Conservation (phyloP, 805 yeast genomes). For the Zygosaccharomyces kombuchaensis region DNA sequence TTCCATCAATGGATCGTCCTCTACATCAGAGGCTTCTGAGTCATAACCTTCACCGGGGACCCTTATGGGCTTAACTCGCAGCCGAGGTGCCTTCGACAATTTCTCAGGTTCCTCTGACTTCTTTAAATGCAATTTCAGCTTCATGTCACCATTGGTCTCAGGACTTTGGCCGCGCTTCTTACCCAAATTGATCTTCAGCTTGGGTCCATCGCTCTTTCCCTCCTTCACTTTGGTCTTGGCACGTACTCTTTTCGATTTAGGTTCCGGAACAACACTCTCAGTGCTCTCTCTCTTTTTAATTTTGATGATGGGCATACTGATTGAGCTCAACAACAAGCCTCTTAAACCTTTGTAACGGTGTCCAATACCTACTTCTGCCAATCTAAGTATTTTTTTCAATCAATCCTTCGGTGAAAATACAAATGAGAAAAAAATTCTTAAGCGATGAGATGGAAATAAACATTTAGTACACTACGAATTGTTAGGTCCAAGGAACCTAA, state of each 20-base stretch:
- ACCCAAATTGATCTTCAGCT: constrained; percentile 25
- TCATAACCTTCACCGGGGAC: constrained; percentile 95
- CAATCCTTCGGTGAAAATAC: not conserved
- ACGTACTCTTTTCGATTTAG: constrained; percentile 25
- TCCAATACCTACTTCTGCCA: not conserved
- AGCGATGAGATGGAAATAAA: constrained; percentile 6
- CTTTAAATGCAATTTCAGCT: constrained; percentile 26
- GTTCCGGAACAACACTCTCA: constrained; percentile 14
- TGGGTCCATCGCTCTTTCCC: constrained; percentile 16
- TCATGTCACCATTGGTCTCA: constrained; percentile 15
- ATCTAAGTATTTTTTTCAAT: not conserved
- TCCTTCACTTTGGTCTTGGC: constrained; percentile 18
- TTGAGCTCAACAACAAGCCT: not conserved
- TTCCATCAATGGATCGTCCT: constrained; percentile 89
- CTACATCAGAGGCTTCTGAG: constrained; percentile 92
- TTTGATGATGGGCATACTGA: constrained; percentile 27
- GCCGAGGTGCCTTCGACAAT: constrained; percentile 38
- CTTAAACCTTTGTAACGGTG: not conserved
- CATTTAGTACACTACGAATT: not conserved
- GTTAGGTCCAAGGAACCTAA: not conserved
- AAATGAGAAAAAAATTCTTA: not conserved
- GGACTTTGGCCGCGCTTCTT: constrained; percentile 12
- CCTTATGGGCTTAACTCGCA: constrained; percentile 56
- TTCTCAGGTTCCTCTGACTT: constrained; percentile 30
- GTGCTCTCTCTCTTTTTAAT: constrained; percentile 27